These are phyloP conservation scores for Turritis glabra DNA, from an alignment of 345 rosid genomes.

Conservation along the genomic window DNA sequence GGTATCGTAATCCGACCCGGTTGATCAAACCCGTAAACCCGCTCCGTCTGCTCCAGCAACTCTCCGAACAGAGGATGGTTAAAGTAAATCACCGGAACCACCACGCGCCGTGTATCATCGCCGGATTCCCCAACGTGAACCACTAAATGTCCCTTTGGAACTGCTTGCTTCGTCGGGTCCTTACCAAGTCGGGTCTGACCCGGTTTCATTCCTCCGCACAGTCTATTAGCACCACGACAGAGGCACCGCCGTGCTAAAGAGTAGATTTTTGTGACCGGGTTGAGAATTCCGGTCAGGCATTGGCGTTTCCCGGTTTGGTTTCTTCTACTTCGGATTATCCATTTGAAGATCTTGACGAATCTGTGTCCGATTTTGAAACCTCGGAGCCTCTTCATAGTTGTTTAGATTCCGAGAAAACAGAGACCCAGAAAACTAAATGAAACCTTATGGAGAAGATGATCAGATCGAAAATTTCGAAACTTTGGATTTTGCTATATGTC, in stretches of 20 bases:
- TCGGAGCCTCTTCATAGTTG: slow-evolving; percentile 48
- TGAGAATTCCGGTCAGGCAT: slow-evolving; percentile 23
- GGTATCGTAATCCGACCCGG: slow-evolving; percentile 81
- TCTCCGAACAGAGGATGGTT: slow-evolving; percentile 87
- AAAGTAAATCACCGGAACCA: slow-evolving; percentile 78
- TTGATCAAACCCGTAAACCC: slow-evolving; percentile 69
- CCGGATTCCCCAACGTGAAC: slow-evolving; percentile 66
- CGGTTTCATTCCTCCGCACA: slow-evolving; percentile 34
- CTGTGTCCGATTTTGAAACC: slow-evolving; percentile 61
- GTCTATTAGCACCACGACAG: slow-evolving; percentile 45
- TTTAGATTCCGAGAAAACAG: slow-evolving; percentile 6
- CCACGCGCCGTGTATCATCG: slow-evolving; percentile 48
- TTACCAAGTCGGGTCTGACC: slow-evolving; percentile 50
- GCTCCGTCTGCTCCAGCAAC: slow-evolving; percentile 71
- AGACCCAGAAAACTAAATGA: slow-evolving; percentile 9
- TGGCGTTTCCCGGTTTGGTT: slow-evolving; percentile 31
- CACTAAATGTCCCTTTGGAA: slow-evolving; percentile 78
- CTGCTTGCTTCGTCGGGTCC: slow-evolving; percentile 25
- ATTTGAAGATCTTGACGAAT: slow-evolving; percentile 50
- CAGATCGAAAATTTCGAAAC: neutral
- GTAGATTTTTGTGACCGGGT: slow-evolving; percentile 43
- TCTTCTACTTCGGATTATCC: slow-evolving; percentile 45
- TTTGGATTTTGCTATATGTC: slow-evolving; percentile 12
- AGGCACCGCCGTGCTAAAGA: slow-evolving; percentile 42
- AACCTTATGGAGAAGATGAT: slow-evolving; percentile 18